Evolutionary conservation across 768 basidiomycete genomes (phyloP).

Genomic region (Suillus subalutaceus): DNA sequence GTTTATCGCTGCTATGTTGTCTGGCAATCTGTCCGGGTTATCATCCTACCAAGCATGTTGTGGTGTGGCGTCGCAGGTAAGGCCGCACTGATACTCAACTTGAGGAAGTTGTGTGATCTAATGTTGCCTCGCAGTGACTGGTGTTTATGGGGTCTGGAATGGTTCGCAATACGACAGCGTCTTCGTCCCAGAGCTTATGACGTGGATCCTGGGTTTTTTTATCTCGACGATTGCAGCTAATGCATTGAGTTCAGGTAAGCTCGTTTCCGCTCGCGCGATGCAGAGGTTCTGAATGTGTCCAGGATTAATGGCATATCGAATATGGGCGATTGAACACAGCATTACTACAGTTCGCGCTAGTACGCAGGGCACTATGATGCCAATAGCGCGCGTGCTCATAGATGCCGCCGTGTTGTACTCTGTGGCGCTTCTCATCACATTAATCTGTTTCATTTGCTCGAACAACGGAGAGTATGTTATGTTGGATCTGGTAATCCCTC

Average conservation of each 20-base stretch:
- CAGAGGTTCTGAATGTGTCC: background rate
- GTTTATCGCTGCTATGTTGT: background rate
- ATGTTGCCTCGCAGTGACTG: background rate
- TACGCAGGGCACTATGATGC: background rate
- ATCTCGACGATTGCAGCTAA: slow-evolving; percentile 1
- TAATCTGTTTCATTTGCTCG: background rate
- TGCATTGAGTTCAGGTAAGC: slow-evolving; percentile 11
- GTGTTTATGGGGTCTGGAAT: background rate
- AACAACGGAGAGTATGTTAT: slow-evolving; percentile 11
- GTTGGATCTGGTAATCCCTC: slow-evolving; percentile 5
- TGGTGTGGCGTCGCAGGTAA: background rate
- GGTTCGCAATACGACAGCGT: background rate
- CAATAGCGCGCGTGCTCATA: slow-evolving; percentile 4
- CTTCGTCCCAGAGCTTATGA: background rate
- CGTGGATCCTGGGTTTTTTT: slow-evolving; percentile 6
- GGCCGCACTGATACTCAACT: background rate
- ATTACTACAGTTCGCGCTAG: background rate
- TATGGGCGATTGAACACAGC: slow-evolving; percentile 6
- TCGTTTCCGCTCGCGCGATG: background rate
- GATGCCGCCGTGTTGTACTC: slow-evolving; percentile 13
- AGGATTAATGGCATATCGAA: slow-evolving; percentile 7
- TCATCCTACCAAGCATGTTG: background rate
- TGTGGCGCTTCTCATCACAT: slow-evolving; percentile 2
- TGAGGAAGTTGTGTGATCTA: background rate
- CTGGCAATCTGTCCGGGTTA: background rate